Base-by-base conservation (phyloP, 2,329 filamentous ascomycete species). In the Colletotrichum sp. region DNA sequence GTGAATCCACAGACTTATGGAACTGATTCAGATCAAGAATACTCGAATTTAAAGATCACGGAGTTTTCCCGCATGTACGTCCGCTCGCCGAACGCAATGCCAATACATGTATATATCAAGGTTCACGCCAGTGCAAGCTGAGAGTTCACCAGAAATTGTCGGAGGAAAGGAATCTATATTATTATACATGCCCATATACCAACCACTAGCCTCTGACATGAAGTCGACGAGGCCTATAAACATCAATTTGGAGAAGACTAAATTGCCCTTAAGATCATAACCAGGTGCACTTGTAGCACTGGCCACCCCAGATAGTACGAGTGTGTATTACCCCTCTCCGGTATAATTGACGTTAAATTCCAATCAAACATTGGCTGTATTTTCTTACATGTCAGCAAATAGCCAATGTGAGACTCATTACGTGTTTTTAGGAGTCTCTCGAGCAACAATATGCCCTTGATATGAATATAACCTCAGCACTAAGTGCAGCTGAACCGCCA, bases 281-380 rank as follows among this genome's bases (percentile, higher is more conserved):
- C n/a, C 44, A 52, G 44, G 0, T 52, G n/a, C 44, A 22, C 0
- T 12, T 52, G 11, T 5, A 52, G 6, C 44, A 52, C 44, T 52
- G n/a, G 44, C 11, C 6, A 52, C 6, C 3, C 22, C n/a, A 52
- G 11, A 22, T 12, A 52, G 44, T 2, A 13, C 2, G n/a, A 4
- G 6, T 52, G 44, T 0, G 2, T 52, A 6, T 8, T 13, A 22
- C 6, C 44, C 44, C n/a, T 22, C 6, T 52, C 1, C 9, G 19
- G 11, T 22, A 22, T 0, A 52, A 52, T 0, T 52, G 2, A 22
- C 1, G n/a, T 22, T 13, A 0, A 22, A 52, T 0, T 13, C 19
- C 3, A 3, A 52, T 22, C n/a, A 52, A 22, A 4, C 6, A 5
- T 22, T 52, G 11, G 12, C 44, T 13, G n/a, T 8, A 3, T 49